phyloP scores from a whole-genome alignment of 495 filamentous ascomycete genomes.

The Jackrogersella multiformis region DNA sequence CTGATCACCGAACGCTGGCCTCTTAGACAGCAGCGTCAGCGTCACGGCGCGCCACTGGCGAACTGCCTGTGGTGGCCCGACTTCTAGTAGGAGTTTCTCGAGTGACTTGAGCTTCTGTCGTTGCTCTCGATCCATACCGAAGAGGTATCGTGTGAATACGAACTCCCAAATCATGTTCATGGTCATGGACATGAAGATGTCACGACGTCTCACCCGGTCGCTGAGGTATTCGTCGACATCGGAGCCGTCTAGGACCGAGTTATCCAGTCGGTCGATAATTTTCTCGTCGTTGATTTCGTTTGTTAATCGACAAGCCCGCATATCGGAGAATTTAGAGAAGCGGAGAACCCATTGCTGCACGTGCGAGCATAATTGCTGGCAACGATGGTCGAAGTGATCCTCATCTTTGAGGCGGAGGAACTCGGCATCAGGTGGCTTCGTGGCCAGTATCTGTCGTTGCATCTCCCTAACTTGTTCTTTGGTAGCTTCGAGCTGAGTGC shows the following conservation, averaged over 20 bases:
- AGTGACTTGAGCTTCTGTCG: conserved; percentile 94
- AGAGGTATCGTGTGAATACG: conserved; percentile 95
- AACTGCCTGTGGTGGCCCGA: conserved; percentile 82
- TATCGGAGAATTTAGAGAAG: conserved; percentile 96
- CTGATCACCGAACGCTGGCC: conserved; percentile 76
- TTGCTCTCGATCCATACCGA: conserved; percentile 97
- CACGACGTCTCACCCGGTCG: conserved; percentile 84
- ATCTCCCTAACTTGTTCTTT: conserved; percentile 81
- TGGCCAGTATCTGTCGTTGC: conserved; percentile 81
- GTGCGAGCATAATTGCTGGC: conserved; percentile 90
- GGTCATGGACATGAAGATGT: conserved; percentile 95
- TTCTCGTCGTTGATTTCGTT: conserved; percentile 86
- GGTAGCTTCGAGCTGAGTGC: conserved; percentile 77
- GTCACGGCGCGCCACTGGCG: conserved; percentile 97
- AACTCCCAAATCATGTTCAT: conserved; percentile 99
- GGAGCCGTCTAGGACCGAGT: conserved; percentile 89
- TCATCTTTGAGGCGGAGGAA: conserved; percentile 86
- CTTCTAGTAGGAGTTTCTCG: conserved; percentile 88
- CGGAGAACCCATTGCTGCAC: conserved; percentile 96
- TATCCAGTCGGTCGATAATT: conserved; percentile 90
- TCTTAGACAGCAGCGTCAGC: conserved; percentile 82
- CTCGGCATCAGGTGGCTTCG: conserved; percentile 69
- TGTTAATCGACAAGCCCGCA: conserved; percentile 80
- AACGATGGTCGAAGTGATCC: conserved; percentile 94
- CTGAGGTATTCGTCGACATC: conserved; percentile 85